These are phyloP conservation scores for Kodamaea lidongshanica DNA, from an alignment of 805 yeast species.

Conservation along the genomic window DNA sequence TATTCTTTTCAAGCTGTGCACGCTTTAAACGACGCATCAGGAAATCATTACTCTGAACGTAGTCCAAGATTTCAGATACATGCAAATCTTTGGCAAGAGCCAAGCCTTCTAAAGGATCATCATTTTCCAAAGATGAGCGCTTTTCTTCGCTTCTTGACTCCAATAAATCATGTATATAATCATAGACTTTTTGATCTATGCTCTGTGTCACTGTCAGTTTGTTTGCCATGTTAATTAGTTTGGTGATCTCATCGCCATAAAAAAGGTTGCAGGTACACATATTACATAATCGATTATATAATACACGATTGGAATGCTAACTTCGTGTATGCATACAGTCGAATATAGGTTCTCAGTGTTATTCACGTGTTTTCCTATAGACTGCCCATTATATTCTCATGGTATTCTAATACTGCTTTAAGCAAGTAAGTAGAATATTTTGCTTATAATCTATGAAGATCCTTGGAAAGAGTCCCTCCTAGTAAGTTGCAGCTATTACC, in stretches of 20 bases:
- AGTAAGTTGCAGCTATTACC: too few relatives aligned
- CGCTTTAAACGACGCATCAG: conserved; percentile 66
- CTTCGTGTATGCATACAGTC: too few relatives aligned
- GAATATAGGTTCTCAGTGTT: too few relatives aligned
- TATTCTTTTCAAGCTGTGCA: conserved; percentile 53
- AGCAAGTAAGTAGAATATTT: too few relatives aligned
- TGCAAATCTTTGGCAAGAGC: conserved; percentile 60
- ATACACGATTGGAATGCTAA: too few relatives aligned
- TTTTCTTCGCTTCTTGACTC: conserved; percentile 58
- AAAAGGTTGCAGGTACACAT: neutral
- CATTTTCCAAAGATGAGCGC: conserved; percentile 39
- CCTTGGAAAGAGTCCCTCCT: too few relatives aligned
- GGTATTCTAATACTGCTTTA: too few relatives aligned
- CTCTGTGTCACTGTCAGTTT: conserved; percentile 11
- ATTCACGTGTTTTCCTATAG: too few relatives aligned
- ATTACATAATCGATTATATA: too few relatives aligned
- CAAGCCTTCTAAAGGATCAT: conserved; percentile 37
- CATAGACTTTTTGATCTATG: conserved; percentile 53
- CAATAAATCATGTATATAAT: conserved; percentile 48
- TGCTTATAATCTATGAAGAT: too few relatives aligned
- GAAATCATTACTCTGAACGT: conserved; percentile 59
- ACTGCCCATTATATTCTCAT: too few relatives aligned
- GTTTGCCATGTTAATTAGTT: conserved; percentile 8
- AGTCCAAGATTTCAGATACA: conserved; percentile 46
- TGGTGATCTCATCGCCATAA: conserved; percentile 1